Base-by-base conservation (phyloP, 371 early-diverging fungal species). In the Lichtheimia ornata region DNA sequence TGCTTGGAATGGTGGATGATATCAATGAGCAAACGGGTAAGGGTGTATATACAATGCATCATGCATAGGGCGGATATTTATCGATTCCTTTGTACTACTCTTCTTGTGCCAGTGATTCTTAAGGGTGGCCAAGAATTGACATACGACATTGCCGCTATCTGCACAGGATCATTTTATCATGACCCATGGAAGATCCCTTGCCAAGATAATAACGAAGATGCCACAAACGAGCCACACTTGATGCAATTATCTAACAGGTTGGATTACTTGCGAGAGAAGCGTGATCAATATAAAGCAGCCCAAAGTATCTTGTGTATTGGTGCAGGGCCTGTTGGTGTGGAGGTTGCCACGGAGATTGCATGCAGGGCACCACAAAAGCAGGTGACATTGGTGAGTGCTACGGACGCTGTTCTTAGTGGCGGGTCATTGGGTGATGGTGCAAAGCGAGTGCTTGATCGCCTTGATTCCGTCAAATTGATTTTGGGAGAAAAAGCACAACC, bases 291-390 rank as follows among this genome's bases (percentile, higher is more conserved):
- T 20, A 66, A 74, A 30, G 14, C 53, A 6, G 72, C 83, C 0
- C 53, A 72, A 6, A 50, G 58, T 12, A 77, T 85, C 7, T 57
- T 85, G 28, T 81, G 83, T 59, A 76, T 87, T 35, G 85, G 87
- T 14, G 83, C 77, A 27, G 84, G 85, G 0, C 81, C 85, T 7
- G 82, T 83, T 0, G 84, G 83, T 20, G 72, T 80, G 3, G 87
- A 84, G 35, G 24, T 77, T 43, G 81, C 66, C 18, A 74, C 77
- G 3, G 87, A 87, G 52, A 75, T 87, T 35, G 73, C 76, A 3
- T 65, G 72, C 18, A 49, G 66, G 44, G 58, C 70, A n/a, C 80
- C 79, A 0, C 18, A 62, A 2, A 87, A 83, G 45, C 25, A 35
- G 7, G 43, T 87, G 3, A 81, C 74, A 2, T 43, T 86, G 22